phyloP scores from a whole-genome alignment of 169 alveolate genomes.

The Cryptosporidium baileyi region DNA sequence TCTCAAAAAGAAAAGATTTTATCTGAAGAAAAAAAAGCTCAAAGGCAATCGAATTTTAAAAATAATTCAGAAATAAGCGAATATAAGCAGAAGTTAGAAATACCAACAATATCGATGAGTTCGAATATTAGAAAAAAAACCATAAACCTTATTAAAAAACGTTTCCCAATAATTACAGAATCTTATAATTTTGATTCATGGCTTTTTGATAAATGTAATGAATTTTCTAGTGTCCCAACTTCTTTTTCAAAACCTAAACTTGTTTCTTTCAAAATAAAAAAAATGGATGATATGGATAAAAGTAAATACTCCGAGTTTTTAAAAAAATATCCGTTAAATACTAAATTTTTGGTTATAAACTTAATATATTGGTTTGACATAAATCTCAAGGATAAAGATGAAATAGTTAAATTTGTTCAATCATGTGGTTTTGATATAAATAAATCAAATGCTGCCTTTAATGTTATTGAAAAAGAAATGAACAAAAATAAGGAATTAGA shows the following conservation, averaged over 20 bases:
- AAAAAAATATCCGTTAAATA: not conserved
- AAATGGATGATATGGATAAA: not conserved
- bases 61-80: slow-evolving; percentile 11
- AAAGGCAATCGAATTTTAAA: not conserved
- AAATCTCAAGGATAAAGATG: slow-evolving; percentile 9
- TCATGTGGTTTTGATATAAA: slow-evolving; percentile 29
- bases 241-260: slow-evolving; percentile 18
- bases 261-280: not conserved
- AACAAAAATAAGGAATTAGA: not conserved
- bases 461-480: slow-evolving; percentile 5
- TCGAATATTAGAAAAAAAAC: slow-evolving; percentile 14
- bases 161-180: slow-evolving; percentile 39
- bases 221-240: slow-evolving; percentile 22
- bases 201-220: slow-evolving; percentile 15
- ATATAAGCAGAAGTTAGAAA: slow-evolving; percentile 44
- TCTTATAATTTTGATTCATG: slow-evolving; percentile 28
- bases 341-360: not conserved
- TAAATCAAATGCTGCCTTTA: slow-evolving; percentile 14
- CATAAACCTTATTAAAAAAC: slow-evolving; percentile 5
- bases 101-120: slow-evolving; percentile 57
- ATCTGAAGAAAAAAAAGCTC: not conserved
- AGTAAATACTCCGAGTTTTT: not conserved
- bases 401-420: not conserved
- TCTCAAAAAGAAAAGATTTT: slow-evolving; percentile 36
- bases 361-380: slow-evolving; percentile 15